Percentiles rank a stretch among this genome's conserved stretches.
Conservation (phyloP, 225 moss, liverwort and hornwort genomes). For the Polytrichum formosum region DNA sequence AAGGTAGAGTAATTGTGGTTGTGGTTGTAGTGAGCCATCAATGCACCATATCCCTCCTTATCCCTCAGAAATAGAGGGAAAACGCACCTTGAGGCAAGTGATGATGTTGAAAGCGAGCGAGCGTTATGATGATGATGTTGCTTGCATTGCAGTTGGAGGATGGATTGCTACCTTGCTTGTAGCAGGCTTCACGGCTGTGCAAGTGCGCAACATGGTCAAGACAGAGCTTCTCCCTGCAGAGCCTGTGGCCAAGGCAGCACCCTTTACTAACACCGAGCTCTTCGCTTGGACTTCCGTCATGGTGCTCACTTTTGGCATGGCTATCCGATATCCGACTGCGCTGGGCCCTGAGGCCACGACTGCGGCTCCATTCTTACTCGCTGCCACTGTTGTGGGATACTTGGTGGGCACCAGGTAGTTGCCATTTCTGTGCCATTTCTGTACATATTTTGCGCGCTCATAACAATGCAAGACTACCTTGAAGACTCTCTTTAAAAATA, state of each 20-base stretch:
- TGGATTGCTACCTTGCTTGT: slow-evolving; percentile 76
- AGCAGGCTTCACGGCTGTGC: slow-evolving; percentile 75
- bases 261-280: slow-evolving; percentile 67
- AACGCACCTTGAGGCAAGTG: background rate
- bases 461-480: too few relatives aligned
- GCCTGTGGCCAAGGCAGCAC: slow-evolving; percentile 74
- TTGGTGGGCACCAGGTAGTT: slow-evolving; percentile 74
- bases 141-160: slow-evolving; percentile 56
- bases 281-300: slow-evolving; percentile 44
- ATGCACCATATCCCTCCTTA: too few relatives aligned
- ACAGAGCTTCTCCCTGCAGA: slow-evolving; percentile 78
- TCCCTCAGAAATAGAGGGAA: background rate
- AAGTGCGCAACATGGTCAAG: slow-evolving; percentile 76
- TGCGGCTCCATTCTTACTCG: slow-evolving; percentile 71
- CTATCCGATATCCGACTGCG: slow-evolving; percentile 70
- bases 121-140: background rate
- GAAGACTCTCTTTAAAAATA: too few relatives aligned
- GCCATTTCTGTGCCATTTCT: too few relatives aligned
- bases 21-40: too few relatives aligned
- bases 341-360: slow-evolving; percentile 72
- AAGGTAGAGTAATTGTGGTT: too few relatives aligned
- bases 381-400: slow-evolving; percentile 89
- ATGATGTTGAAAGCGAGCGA: too few relatives aligned
- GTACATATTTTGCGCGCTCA: too few relatives aligned
- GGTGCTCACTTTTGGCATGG: slow-evolving; percentile 60